Base-by-base conservation (phyloP, 352 stramenopile genomes). In the Globisporangium polare region DNA sequence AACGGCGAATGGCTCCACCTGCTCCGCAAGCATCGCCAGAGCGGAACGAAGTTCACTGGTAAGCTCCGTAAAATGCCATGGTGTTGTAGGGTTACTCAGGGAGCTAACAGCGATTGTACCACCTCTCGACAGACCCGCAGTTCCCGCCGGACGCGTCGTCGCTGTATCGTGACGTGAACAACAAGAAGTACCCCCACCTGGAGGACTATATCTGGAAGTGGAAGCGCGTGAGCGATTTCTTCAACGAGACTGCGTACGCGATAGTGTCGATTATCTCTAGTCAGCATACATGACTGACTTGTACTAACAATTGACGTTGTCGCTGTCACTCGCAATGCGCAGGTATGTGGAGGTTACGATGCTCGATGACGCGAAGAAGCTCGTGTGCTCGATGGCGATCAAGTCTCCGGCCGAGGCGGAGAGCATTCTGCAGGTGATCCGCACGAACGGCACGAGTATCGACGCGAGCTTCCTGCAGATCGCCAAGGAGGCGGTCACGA, bases 211-310 rank as follows among this genome's bases (percentile, higher is more conserved):
- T 94, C 43, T 89, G 69, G 66, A 92, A 91, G 63, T 94, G 85
- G 85, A 92, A 92, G 68, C 85, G 85, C 43, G 73, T 94, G 57
- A 87, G 77, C 27, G 85, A 92, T 17, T 92, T 94, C 58, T 94
- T 94, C 67, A 85, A 89, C 53, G 81, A 92, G 61, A 90, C 78
- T 24, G 83, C 81, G 63, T 94, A 89, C 52, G 72, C 74, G n/a
- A 35, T 0, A 8, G 17, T 43, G 13, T 43, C 22, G 8, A 0
- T 41, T 17, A n/a, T 22, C 5, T 35, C 8, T 50, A 42, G 5
- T 52, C 26, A 13, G 15, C 6, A 1, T 13, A n/a, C 15, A 43
- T 43, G 37, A 5, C 37, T 7, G 5, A 43, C 37, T 51, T 8
- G 27, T 24, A 4, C 5, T 15, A 26, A 20, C 13, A 53, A 5